These are phyloP conservation scores for Auxenochlorella protothecoides DNA, from an alignment of 139 green algal species.

Conservation along the genomic window DNA sequence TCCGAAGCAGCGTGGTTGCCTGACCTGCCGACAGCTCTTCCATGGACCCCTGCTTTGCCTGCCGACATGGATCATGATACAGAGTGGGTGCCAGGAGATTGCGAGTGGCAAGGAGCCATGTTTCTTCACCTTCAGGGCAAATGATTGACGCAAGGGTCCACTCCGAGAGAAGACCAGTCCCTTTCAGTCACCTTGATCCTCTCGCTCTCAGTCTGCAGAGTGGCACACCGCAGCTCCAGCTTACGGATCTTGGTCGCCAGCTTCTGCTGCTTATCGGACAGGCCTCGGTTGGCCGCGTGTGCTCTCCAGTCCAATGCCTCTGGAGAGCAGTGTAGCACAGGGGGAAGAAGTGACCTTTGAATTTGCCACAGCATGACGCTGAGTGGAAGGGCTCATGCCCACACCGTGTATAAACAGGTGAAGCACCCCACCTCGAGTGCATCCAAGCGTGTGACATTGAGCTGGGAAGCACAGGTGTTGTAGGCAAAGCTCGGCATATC, in stretches of 20 bases:
- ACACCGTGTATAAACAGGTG: not conserved
- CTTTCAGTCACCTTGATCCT: constrained; percentile 40
- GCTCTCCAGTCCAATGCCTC: constrained; percentile 52
- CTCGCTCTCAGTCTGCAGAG: constrained; percentile 67
- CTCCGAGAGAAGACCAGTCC: not conserved
- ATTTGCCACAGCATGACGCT: no score
- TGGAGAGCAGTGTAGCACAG: not conserved
- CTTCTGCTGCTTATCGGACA: constrained; percentile 87
- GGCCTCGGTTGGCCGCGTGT: constrained; percentile 33
- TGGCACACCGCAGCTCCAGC: constrained; percentile 57
- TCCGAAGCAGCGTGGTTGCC: constrained; percentile 41
- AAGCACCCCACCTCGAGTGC: not conserved
- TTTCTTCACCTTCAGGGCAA: not conserved
- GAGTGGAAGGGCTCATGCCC: no score
- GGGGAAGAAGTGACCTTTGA: not conserved
- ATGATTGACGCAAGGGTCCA: not conserved
- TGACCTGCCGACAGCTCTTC: constrained; percentile 55
- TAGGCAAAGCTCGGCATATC: no score
- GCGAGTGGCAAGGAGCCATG: not conserved
- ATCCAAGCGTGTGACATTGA: no score
- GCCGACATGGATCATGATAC: not conserved
- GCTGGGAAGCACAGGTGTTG: no score
- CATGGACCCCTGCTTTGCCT: constrained; percentile 61
- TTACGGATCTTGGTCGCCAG: constrained; percentile 72
- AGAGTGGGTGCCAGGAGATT: no score